Conservation (phyloP, 1,139 yeast genomes). For the Eremothecium gossypii region DNA sequence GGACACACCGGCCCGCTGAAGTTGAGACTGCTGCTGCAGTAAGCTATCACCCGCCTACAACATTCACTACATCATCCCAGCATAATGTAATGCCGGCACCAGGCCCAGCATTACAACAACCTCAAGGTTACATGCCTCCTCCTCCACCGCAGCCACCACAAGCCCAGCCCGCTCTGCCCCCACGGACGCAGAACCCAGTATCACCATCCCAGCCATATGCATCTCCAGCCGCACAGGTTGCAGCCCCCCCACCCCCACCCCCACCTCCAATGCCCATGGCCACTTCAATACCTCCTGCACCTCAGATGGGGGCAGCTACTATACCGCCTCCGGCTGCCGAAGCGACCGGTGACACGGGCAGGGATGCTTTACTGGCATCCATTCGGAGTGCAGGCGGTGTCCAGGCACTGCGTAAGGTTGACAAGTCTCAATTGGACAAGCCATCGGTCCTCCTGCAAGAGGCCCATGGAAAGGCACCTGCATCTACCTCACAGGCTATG, state of each 20-base stretch:
- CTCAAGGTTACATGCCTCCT: conserved; percentile 5
- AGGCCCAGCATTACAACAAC: too few relatives aligned
- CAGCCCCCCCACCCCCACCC: conserved; percentile 13
- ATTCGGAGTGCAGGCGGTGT: conserved; percentile 76
- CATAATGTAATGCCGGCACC: too few relatives aligned
- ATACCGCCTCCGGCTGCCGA: conserved; percentile 31
- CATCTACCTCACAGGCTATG: conserved; percentile 12
- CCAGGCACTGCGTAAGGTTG: conserved; percentile 61
- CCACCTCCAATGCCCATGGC: conserved; percentile 9
- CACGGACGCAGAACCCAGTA: neutral
- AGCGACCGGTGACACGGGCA: conserved; percentile 41
- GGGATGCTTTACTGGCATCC: conserved; percentile 82
- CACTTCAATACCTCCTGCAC: neutral
- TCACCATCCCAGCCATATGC: conserved; percentile 17
- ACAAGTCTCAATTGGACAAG: conserved; percentile 70
- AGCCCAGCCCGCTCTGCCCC: conserved; percentile 14
- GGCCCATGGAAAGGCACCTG: conserved; percentile 41
- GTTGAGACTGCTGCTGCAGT: neutral
- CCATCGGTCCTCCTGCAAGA: conserved; percentile 69
- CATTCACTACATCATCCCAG: too few relatives aligned
- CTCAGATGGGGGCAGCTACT: conserved; percentile 9
- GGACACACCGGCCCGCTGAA: conserved; percentile 16
- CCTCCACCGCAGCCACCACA: conserved; percentile 19
- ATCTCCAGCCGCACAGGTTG: conserved; percentile 16
- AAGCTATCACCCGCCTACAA: too few relatives aligned